Evolutionary conservation across 805 yeast genomes (phyloP).

Genomic region (Candida endomychidarum): DNA sequence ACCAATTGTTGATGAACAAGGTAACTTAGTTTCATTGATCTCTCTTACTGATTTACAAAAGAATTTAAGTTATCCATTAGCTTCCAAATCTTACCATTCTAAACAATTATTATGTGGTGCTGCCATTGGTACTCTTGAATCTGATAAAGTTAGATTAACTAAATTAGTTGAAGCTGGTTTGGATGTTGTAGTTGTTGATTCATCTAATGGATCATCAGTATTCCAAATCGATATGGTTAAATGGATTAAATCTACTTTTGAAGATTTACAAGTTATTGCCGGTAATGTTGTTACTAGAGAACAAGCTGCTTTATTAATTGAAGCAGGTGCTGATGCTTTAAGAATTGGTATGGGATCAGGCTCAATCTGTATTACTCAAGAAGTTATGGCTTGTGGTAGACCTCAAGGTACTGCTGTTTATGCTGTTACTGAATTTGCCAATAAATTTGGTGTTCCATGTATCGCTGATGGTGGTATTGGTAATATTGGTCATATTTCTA

Average conservation of each 20-base stretch:
- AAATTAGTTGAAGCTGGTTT: conserved; percentile 93
- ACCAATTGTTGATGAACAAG: conserved; percentile 80
- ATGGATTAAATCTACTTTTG: conserved; percentile 81
- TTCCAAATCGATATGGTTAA: conserved; percentile 93
- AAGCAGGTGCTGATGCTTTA: conserved; percentile 96
- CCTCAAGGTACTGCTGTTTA: conserved; percentile 99
- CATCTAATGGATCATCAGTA: conserved; percentile 95
- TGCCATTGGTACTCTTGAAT: conserved; percentile 90
- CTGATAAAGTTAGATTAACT: conserved; percentile 81
- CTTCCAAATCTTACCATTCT: conserved; percentile 88
- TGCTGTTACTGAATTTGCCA: conserved; percentile 91
- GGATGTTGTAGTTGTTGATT: conserved; percentile 93
- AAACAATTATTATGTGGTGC: conserved; percentile 99
- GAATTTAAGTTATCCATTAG: conserved; percentile 89
- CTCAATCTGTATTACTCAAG: conserved; percentile 98
- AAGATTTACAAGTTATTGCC: conserved; percentile 85
- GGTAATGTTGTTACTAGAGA: conserved; percentile 99
- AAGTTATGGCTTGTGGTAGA: conserved; percentile 99
- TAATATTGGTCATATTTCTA: conserved; percentile 97
- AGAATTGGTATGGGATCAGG: conserved; percentile 99
- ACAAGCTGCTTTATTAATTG: conserved; percentile 93
- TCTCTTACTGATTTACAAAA: conserved; percentile 97
- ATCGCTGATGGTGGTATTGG: conserved; percentile 99
- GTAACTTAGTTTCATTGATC: conserved; percentile 80
- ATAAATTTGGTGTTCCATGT: conserved; percentile 95